phyloP scores from a whole-genome alignment of 2,329 filamentous ascomycete species.

The Fusarium sp. region DNA sequence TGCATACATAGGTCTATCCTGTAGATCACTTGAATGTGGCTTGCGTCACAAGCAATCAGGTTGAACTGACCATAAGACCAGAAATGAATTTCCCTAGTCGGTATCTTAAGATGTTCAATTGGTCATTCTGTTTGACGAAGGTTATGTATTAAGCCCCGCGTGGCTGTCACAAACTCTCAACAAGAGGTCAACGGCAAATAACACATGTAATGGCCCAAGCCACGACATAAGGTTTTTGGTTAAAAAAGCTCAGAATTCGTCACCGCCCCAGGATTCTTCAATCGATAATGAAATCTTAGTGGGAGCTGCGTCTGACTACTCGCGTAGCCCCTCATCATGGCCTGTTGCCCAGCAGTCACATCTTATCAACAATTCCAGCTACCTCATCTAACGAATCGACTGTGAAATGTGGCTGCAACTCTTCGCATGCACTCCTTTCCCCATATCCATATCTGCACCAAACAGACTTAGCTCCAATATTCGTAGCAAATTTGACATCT shows the following conservation, averaged over 20 bases:
- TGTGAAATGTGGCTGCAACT: neutral
- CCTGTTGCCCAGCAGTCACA: neutral
- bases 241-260: too few species aligned
- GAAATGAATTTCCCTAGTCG: neutral
- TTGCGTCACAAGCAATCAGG: too few species aligned
- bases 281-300: neutral
- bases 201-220: neutral
- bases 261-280: neutral
- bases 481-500: neutral
- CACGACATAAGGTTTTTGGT: neutral
- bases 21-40: neutral
- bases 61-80: neutral
- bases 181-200: neutral
- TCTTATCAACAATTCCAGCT: neutral
- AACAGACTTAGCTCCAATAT: conserved; percentile 13
- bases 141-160: neutral
- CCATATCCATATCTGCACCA: conserved; percentile 20
- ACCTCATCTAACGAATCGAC: neutral
- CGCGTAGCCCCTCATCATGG: too few species aligned
- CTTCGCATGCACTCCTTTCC: neutral
- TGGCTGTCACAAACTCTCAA: neutral
- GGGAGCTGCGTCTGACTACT: too few species aligned
- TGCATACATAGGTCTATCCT: neutral
- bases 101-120: fast-evolving
- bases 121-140: neutral